Percentiles rank a stretch among this genome's conserved stretches.
Evolutionary conservation across 2,329 filamentous ascomycete genomes (phyloP).

Genomic region (Gyromitra esculenta): DNA sequence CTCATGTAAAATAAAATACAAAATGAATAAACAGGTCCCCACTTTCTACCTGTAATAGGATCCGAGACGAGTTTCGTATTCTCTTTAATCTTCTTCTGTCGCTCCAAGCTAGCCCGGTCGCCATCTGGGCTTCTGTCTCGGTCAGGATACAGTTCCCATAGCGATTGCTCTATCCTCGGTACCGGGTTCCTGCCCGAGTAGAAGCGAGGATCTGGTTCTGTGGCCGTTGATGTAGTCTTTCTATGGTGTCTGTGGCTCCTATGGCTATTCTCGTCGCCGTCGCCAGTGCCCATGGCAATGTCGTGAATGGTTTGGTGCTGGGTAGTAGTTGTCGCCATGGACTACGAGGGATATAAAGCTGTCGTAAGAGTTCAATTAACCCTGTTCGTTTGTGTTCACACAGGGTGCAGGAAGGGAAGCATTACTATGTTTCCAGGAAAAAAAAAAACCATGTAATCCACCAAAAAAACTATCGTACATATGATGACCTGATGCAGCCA

Average conservation of each 20-base stretch:
- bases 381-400: not conserved
- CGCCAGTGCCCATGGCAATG: not conserved
- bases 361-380: not conserved
- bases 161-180: conserved; percentile 48
- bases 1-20: not conserved
- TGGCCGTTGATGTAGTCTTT: not conserved
- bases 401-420: conserved; percentile 5
- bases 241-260: conserved; percentile 7
- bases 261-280: not conserved
- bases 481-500: too few species aligned
- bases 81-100: conserved; percentile 31
- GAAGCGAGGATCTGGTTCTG: conserved; percentile 39
- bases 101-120: conserved; percentile 16
- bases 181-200: conserved; percentile 54
- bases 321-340: conserved; percentile 12
- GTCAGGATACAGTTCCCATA: conserved; percentile 49
- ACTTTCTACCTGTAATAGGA: conserved; percentile 52
- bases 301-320: conserved; percentile 6
- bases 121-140: conserved; percentile 11
- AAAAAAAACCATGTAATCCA: too few species aligned
- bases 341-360: not conserved
- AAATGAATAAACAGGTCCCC: conserved; percentile 6
- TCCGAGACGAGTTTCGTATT: conserved; percentile 45
- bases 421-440: not conserved
- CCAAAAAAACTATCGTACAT: too few species aligned